Evolutionary conservation across 805 yeast species (phyloP).

Genomic region (Jamesozyma hellenica): DNA sequence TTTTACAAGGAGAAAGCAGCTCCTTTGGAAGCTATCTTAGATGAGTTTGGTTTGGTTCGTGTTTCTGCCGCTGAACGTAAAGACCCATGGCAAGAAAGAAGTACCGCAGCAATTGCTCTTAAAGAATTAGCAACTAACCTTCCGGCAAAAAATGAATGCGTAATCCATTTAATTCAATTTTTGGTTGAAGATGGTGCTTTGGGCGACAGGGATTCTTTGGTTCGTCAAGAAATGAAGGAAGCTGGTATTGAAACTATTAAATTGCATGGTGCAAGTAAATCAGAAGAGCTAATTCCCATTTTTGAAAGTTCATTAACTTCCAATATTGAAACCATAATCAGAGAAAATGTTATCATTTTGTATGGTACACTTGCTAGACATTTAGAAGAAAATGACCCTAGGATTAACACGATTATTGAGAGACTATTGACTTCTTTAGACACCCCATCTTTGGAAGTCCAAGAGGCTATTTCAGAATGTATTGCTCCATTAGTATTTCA

Average conservation of each 20-base stretch:
- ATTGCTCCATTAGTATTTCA: constrained; percentile 70
- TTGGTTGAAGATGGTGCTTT: constrained; percentile 54
- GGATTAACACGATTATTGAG: constrained; percentile 56
- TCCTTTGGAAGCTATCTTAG: constrained; percentile 70
- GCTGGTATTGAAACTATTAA: constrained; percentile 76
- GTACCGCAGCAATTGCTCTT: constrained; percentile 67
- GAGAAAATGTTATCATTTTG: constrained; percentile 72
- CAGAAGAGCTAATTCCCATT: constrained; percentile 71
- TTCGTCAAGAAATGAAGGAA: constrained; percentile 73
- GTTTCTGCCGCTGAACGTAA: constrained; percentile 49
- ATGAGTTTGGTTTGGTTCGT: constrained; percentile 69
- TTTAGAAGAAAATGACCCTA: constrained; percentile 52
- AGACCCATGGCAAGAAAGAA: constrained; percentile 78
- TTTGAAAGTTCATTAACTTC: constrained; percentile 54
- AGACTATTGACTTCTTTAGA: constrained; percentile 65
- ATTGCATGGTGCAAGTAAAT: constrained; percentile 49
- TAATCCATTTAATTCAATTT: constrained; percentile 51
- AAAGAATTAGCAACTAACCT: constrained; percentile 44
- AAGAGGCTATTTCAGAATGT: constrained; percentile 76
- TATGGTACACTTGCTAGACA: constrained; percentile 91
- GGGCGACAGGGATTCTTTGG: constrained; percentile 63
- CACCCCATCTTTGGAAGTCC: constrained; percentile 85
- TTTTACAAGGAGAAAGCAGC: constrained; percentile 50
- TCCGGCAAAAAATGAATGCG: constrained; percentile 28
- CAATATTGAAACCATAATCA: constrained; percentile 37